Evolutionary conservation across 164 flowering plant species (phyloP).

Genomic region (Cinnamomum micranthum): DNA sequence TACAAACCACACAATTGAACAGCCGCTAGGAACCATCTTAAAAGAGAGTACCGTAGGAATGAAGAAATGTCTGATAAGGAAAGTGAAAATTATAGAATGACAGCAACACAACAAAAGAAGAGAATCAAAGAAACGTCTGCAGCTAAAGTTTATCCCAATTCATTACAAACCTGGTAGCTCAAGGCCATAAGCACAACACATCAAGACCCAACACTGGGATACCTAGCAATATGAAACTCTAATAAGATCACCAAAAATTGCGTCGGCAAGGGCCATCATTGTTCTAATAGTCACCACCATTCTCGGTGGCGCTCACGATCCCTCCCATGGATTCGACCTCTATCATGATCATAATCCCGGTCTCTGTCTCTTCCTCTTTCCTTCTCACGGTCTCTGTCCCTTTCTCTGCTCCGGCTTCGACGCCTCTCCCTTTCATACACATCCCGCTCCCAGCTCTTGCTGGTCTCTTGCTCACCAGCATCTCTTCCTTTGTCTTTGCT

Average conservation of each 20-base stretch:
- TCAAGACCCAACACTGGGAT: background rate
- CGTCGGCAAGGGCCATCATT: background rate
- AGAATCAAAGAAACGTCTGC: background rate
- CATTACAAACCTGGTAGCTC: background rate
- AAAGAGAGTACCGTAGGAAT: too few species aligned
- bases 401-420: slow-evolving; percentile 51
- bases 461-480: slow-evolving; percentile 40
- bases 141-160: background rate
- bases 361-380: slow-evolving; percentile 10
- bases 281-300: background rate
- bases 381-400: slow-evolving; percentile 43
- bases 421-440: slow-evolving; percentile 45
- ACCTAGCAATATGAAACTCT: background rate
- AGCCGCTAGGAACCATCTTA: too few species aligned
- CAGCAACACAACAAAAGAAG: background rate
- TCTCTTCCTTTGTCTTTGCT: slow-evolving; percentile 67
- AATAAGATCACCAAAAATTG: too few species aligned
- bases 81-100: background rate
- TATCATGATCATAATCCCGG: background rate
- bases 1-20: too few species aligned
- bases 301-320: background rate
- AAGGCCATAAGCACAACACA: background rate
- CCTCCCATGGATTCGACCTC: background rate
- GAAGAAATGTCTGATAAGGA: too few species aligned
- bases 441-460: slow-evolving; percentile 34